Base-by-base conservation (phyloP, 148 eudicot species). In the Oxyria digyna region DNA sequence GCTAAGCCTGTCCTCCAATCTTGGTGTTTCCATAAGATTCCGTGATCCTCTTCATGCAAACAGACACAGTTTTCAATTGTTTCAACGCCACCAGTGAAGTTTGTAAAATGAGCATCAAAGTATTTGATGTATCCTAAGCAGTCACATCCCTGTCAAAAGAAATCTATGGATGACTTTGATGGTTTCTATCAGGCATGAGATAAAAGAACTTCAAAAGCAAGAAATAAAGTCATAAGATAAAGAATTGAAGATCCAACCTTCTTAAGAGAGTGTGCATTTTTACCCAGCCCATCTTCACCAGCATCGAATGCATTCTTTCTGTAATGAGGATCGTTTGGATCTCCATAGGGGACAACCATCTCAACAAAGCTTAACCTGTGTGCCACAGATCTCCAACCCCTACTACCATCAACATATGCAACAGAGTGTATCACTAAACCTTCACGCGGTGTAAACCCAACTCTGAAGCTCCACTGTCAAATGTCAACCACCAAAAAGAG, bases 271-370 rank as follows among this genome's bases (percentile, higher is more conserved):
- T 95, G 99, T 21, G 97, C 96, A 85, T 88, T 95, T 78, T 84
- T 95, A 11, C 97, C 99, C 38, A 95, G 83, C 13, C 99, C 99
- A 81, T 95, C 99, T 84, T 95, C 99, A 55, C 99, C 97, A 27
- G 99, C 99, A 88, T 91, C 99, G 85, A 95, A 95, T 74, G 99
- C 99, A 84, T 95, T 95, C 76, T 94, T 94, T 71, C 97, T 88
- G 78, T 94, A 94, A 80, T 94, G 99, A 41, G 99, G 99, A 65
- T 91, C 99, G 80, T 91, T 88, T 48, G 98, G 97, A 84, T 94
- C 98, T 42, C 98, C 98, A 80, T 90, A 94, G 24, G 99, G 99
- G 59, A 94, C 97, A 73, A 95, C 99, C 97, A 95, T 95, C 83
- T 95, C 99, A 77, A 95, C 99, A 83, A 95, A 88, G 75, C 97